Conservation (phyloP, 495 filamentous ascomycete genomes). For the Terfezia claveryi region DNA sequence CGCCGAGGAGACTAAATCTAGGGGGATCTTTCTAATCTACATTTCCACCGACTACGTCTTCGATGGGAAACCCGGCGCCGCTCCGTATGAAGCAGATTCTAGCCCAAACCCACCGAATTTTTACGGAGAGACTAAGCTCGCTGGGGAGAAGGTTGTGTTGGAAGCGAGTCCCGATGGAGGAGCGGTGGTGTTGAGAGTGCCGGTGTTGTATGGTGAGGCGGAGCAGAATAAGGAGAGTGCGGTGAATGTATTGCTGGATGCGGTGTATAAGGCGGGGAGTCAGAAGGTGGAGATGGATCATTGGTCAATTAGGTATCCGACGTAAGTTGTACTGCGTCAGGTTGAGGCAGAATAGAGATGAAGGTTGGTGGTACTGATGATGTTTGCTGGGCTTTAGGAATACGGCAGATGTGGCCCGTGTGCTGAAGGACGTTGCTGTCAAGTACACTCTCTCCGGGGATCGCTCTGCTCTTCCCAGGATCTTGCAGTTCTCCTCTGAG, state of each 20-base stretch:
- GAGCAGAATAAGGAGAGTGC: conserved; percentile 51
- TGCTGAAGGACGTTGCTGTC: conserved; percentile 45
- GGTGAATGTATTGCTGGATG: conserved; percentile 57
- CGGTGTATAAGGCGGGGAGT: conserved; percentile 41
- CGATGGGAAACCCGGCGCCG: conserved; percentile 47
- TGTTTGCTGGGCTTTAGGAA: conserved; percentile 14
- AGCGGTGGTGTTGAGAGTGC: conserved; percentile 60
- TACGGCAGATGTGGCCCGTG: conserved; percentile 72
- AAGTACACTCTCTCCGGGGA: conserved; percentile 31
- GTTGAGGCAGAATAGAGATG: not conserved
- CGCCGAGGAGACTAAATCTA: conserved; percentile 39
- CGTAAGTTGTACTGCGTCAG: conserved; percentile 21
- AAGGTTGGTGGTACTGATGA: not conserved
- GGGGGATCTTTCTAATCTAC: conserved; percentile 56
- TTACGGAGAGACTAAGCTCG: conserved; percentile 74
- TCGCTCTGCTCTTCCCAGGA: conserved; percentile 33
- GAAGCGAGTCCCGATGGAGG: conserved; percentile 27
- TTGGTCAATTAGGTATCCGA: conserved; percentile 70
- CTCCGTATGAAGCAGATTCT: conserved; percentile 53
- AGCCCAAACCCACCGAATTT: conserved; percentile 51
- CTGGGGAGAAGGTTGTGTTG: conserved; percentile 56
- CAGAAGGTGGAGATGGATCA: conserved; percentile 58
- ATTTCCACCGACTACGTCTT: conserved; percentile 96
- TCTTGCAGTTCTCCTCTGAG: conserved; percentile 76
- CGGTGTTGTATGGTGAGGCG: conserved; percentile 59